These are phyloP conservation scores for Fomitiporia mediterranea DNA, from an alignment of 1,284 basidiomycete species.

Conservation along the genomic window DNA sequence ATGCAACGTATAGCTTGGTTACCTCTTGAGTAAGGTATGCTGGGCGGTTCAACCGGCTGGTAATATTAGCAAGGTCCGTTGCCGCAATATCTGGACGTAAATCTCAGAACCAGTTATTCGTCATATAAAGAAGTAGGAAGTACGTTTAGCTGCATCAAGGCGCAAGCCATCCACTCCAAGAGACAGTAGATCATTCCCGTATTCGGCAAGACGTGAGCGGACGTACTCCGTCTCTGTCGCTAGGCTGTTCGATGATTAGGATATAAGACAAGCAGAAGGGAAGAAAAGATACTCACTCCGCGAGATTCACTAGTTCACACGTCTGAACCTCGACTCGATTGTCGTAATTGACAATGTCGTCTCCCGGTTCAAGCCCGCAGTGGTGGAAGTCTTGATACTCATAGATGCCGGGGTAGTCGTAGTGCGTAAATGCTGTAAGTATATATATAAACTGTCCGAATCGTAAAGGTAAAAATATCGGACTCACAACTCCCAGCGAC, in stretches of 20 bases:
- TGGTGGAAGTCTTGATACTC: slow-evolving; percentile 53
- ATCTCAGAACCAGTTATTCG: neutral
- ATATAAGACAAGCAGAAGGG: neutral
- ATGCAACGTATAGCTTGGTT: neutral
- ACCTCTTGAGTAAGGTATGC: slow-evolving; percentile 60
- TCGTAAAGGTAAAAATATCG: slow-evolving; percentile 21
- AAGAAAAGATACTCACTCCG: slow-evolving; percentile 46
- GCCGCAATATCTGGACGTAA: slow-evolving; percentile 47
- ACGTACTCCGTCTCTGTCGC: slow-evolving; percentile 61
- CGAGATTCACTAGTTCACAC: slow-evolving; percentile 51
- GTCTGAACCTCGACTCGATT: slow-evolving; percentile 54
- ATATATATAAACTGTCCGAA: neutral
- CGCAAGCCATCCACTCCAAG: slow-evolving; percentile 62
- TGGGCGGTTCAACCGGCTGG: slow-evolving; percentile 35
- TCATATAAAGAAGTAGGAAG: slow-evolving; percentile 19
- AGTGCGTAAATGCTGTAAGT: slow-evolving; percentile 44
- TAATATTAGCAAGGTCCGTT: slow-evolving; percentile 50
- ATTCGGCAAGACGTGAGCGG: slow-evolving; percentile 45
- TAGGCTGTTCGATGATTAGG: slow-evolving; percentile 32
- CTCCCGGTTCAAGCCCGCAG: slow-evolving; percentile 48
- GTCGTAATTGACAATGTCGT: slow-evolving; percentile 53
- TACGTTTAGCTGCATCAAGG: slow-evolving; percentile 65
- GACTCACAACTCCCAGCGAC: slow-evolving; percentile 36
- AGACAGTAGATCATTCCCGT: slow-evolving; percentile 56
- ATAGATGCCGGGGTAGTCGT: slow-evolving; percentile 30